Evolutionary conservation across 306 rosid species (phyloP), one percentile per base, ranked within the genome.

Genomic region (Mimosa bimucronata): DNA sequence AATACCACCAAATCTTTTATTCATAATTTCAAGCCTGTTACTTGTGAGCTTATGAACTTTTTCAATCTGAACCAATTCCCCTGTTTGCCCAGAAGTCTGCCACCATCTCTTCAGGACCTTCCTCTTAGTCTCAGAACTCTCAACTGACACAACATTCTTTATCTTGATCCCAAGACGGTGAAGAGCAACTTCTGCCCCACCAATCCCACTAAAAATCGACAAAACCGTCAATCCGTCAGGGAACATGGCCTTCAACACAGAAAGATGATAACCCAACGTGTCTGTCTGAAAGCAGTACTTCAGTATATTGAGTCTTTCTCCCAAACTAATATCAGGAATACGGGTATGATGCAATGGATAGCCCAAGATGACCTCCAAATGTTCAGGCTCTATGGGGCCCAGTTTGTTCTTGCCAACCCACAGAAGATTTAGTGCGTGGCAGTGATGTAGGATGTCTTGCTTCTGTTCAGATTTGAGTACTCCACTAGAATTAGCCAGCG

Each of bases 141-240:
- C 98, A 18, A 92, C 92, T 4, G 97, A 89, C 9, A 95, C 88
- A 31, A 95, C 88, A 38, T 84, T 90, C 78, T 91, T 89, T 86
- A 94, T 66, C 58, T 37, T 90, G 66, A 95, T 88, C 31, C 83
- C 97, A 25, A 95, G 97, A 73, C 90, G 88, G 75, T 90, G 92
- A n/a, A 92, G 67, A 21, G 97, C 88, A 68, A 95, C 44, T 79
- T 91, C 98, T n/a, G 94, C 93, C 40, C 98, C 98, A 55, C 97
- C 98, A 41, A 95, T 84, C 41, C 94, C 98, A 73, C 94, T 91
- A 62, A 89, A 92, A 55, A 95, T 77, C 9, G 98, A 92, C 40
- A 92, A 71, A 66, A 91, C 21, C 6, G 90, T 88, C 83, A 95
- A 67, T 57, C 98, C 98, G 80, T 5, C 77, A 3, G 98, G 97